Evolutionary conservation across 1,284 basidiomycete genomes (phyloP), one percentile per base, ranked within the genome.

Genomic region (Tranzscheliella williamsii): DNA sequence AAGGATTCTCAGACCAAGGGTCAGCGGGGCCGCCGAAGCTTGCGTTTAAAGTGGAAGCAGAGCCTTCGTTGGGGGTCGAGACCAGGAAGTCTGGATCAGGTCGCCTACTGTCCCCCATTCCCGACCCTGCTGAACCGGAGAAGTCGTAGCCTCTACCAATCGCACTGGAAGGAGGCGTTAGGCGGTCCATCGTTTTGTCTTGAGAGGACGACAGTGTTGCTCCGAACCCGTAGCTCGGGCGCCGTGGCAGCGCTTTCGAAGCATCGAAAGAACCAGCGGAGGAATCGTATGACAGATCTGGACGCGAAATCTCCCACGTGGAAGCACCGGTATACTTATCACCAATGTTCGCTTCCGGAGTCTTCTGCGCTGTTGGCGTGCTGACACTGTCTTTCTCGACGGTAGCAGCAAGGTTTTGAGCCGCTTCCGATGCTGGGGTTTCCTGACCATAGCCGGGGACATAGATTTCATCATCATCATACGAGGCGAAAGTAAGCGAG

Each of bases 401-500:
- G n/a, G n/a, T n/a, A n/a, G n/a, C n/a, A n/a, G n/a, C n/a, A n/a
- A n/a, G n/a, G n/a, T n/a, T n/a, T n/a, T n/a, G n/a, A n/a, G n/a
- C n/a, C n/a, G n/a, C n/a, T n/a, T n/a, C n/a, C n/a, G n/a, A n/a
- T n/a, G n/a, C n/a, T n/a, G n/a, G n/a, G n/a, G n/a, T n/a, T n/a
- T n/a, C n/a, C n/a, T n/a, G n/a, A n/a, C n/a, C n/a, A n/a, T n/a
- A n/a, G n/a, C n/a, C n/a, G n/a, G n/a, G n/a, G n/a, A n/a, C n/a
- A n/a, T n/a, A n/a, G 33, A 17, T 18, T 3, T 63, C 64, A 4
- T 63, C 58, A 17, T 67, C 64, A 22, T 67, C 60, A 29, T 58
- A 58, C 1, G 64, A 67, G 13, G 54, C 64, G 40, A 67, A 67
- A 12, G 64, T 64, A 20, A 67, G 64, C 33, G 64, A 67, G n/a